Base-by-base conservation (phyloP, 495 filamentous ascomycete genomes). In the Trichoderma erinaceum region DNA sequence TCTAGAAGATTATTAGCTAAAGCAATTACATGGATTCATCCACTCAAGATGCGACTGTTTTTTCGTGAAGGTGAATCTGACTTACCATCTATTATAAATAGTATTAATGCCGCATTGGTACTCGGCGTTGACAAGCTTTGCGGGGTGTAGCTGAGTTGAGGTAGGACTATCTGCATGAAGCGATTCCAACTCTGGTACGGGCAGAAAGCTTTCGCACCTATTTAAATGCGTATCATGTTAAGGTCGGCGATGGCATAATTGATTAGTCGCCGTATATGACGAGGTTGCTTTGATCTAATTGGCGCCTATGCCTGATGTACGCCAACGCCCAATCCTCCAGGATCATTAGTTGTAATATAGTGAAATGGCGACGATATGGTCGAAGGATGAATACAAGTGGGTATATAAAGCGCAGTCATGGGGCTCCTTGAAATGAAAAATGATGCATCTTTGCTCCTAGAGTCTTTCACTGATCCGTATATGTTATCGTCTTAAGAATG, bases 341-440 rank as follows among this genome's bases (percentile, higher is more conserved):
- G 43, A 46, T 46, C 4, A 1, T 46, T 46, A 18, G 43, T 18
- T 38, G 35, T 38, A 38, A 38, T 4, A 38, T 38, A 38, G 35
- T 38, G 0, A 6, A 46, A 1, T 15, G 12, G 43, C 43, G 43
- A 46, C 12, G 43, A 18, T 18, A 16, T 46, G 12, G 13, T 46
- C 4, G 18, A 46, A 16, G 12, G 43, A 76, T 46, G 43, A 46
- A 18, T 18, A 5, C 35, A 38, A 38, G 35, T 5, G 35, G 43
- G 43, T 16, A 46, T 46, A 18, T 46, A 46, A 18, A 46, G 12
- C 6, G 43, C 13, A 15, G 43, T 38, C 35, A 38, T 38, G 7
- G 35, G 35, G 35, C 35, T 38, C 35, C 35, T 38, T 7, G 35
- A 48, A 48, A 48, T 15, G 44, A 11, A 48, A 48, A 48, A 0